Conservation (phyloP, 768 basidiomycete genomes). For the Calocybe indica region DNA sequence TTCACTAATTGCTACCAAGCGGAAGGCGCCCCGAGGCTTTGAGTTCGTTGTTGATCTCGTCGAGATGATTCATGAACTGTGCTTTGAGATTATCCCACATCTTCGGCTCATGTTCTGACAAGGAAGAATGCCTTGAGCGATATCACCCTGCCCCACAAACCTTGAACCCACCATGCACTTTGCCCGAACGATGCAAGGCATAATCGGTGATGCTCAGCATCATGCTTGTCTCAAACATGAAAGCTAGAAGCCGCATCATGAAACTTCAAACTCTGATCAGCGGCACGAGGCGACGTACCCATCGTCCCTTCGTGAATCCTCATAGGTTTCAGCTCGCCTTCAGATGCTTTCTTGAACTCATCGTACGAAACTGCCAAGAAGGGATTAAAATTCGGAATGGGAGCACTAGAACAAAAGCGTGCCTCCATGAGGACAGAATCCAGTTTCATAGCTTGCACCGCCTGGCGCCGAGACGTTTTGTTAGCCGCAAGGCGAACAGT, state of each 20-base stretch:
- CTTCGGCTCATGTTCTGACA: not conserved
- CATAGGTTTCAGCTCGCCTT: constrained; percentile 45
- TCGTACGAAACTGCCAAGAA: constrained; percentile 45
- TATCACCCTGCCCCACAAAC: not conserved
- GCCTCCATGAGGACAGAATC: constrained; percentile 64
- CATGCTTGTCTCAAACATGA: constrained; percentile 64
- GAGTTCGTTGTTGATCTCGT: constrained; percentile 1
- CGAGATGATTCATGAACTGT: not conserved
- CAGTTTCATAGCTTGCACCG: constrained; percentile 56
- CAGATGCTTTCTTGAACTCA: constrained; percentile 51
- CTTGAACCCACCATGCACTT: not conserved
- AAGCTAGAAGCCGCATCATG: constrained; percentile 24
- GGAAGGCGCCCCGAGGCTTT: not conserved
- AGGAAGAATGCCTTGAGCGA: not conserved
- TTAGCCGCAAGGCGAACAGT: not conserved
- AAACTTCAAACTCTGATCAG: not conserved
- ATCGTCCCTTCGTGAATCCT: constrained; percentile 48
- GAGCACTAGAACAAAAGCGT: constrained; percentile 4
- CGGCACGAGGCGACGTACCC: constrained; percentile 23
- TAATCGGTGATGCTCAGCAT: constrained; percentile 60
- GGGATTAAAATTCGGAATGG: no score
- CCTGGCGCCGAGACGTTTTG: constrained; percentile 12
- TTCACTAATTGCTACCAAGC: no score
- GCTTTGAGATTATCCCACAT: not conserved
- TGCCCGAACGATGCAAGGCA: constrained; percentile 50